These are phyloP conservation scores for Triadica sebifera DNA, from an alignment of 345 rosid genomes.

Conservation along the genomic window DNA sequence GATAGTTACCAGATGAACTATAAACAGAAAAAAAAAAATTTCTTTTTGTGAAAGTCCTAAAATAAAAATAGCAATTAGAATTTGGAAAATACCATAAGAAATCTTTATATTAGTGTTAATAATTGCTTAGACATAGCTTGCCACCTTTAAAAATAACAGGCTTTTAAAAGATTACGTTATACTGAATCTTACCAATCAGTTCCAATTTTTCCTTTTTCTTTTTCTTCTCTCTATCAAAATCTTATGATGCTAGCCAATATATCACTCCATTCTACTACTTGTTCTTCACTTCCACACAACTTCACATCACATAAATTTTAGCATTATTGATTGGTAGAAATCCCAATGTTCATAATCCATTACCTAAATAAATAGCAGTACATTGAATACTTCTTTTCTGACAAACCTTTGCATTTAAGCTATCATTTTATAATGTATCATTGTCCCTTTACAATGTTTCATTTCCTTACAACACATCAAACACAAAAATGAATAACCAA, in stretches of 20 bases:
- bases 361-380: not conserved
- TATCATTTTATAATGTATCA: not conserved
- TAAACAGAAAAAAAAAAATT: not conserved
- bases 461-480: not conserved
- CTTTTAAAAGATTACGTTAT: not conserved
- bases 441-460: not conserved
- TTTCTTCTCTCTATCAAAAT: not conserved
- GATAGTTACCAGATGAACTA: not conserved
- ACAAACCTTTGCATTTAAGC: not conserved
- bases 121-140: not conserved
- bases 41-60: not conserved
- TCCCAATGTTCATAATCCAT: not conserved
- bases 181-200: not conserved
- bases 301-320: not conserved
- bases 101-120: not conserved
- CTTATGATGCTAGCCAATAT: not conserved
- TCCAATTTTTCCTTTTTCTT: not conserved
- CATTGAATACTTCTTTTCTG: not conserved
- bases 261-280: not conserved
- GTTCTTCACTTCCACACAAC: not conserved
- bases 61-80: not conserved
- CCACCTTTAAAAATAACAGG: not conserved
- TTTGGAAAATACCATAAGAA: not conserved
- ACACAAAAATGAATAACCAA: constrained; percentile 7
- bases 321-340: not conserved